Evolutionary conservation across 768 basidiomycete species (phyloP), one percentile per base, ranked within the genome.

Genomic region (Agrocybe praecox): DNA sequence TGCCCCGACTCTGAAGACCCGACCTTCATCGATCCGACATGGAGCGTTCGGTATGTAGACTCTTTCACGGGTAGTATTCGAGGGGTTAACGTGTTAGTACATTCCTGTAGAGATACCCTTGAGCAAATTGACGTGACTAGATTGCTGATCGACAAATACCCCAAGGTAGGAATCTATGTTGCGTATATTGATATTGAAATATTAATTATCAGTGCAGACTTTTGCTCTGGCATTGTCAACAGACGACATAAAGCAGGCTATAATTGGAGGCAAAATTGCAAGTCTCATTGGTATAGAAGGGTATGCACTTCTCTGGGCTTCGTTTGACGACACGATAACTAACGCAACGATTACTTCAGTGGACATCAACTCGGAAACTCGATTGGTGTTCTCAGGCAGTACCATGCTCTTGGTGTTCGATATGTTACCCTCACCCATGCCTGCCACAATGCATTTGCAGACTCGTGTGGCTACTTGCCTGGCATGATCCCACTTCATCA

Each of bases 301-400:
- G 94, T 92, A 61, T 33, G 82, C 66, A 10, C 21, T 19, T 12
- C 23, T 5, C 43, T 18, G 10, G 29, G 11, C 49, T 23, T n/a
- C n/a, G n/a, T 32, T 22, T n/a, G 6, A 46, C 23, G 15, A 34
- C n/a, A 22, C n/a, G n/a, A 51, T 44, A 22, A 17, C 42, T 15
- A 29, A 29, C 26, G 9, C 26, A 9, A 29, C 26, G 26, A 29
- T 29, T 29, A 23, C 15, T 21, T 44, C 44, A 96, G 94, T 18
- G 94, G 78, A 0, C 96, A 98, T 69, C 94, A 96, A 68, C 77
- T 99, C 10, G 96, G 94, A 24, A 96, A 96, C 69, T 97, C 95
- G 0, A 80, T 99, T 51, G 83, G 83, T 34, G 88, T 87, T 2
- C 77, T 97, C 34, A 84, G 96, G 26, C 86, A 88, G 65, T 94